Evolutionary conservation across 805 yeast species (phyloP), one percentile per base, ranked within the genome.

Genomic region (Barnettozyma sp.): DNA sequence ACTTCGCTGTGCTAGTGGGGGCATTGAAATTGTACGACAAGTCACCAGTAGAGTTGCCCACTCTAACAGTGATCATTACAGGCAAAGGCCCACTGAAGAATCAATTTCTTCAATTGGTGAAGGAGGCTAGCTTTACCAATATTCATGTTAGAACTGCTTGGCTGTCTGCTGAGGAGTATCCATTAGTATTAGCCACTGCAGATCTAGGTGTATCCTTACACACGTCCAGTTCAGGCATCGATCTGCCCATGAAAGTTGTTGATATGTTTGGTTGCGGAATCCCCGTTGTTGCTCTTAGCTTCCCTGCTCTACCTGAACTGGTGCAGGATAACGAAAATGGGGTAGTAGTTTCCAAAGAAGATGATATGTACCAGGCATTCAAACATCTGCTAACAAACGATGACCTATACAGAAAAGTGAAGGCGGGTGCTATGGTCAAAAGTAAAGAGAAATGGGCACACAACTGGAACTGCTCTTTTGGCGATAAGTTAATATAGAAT

Each of bases 231-330:
- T 82, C 95, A 30, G 98, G 99, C 0, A 68, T 83, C 38, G 99
- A 92, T 52, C 67, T 92, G 39, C 99, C 99, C 1, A 92, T 92
- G 99, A 92, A 92, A 58, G 83, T 92, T 23, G 80, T 90, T 6
- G 99, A 92, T 52, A 77, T 90, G 72, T 88, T 90, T 65, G 98
- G 98, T 0, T 83, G 92, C 44, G 97, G 97, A 0, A 63, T 92
- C 10, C 99, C 98, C 1, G 97, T 87, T 0, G 65, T 88, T 3
- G 75, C 95, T 0, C 64, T 88, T 39, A 63, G 68, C 24, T 92
- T 85, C 55, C 76, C 81, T 0, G 90, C 95, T 2, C 68, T 90
- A 11, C 64, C 65, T 6, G 98, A 92, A 55, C 63, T 92, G 29
- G 90, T 92, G 1, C 63, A 70, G 30, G 71, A 78, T 32, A 72